Conservation (phyloP, 164 flowering plant species). For the Vitis amurensis region DNA sequence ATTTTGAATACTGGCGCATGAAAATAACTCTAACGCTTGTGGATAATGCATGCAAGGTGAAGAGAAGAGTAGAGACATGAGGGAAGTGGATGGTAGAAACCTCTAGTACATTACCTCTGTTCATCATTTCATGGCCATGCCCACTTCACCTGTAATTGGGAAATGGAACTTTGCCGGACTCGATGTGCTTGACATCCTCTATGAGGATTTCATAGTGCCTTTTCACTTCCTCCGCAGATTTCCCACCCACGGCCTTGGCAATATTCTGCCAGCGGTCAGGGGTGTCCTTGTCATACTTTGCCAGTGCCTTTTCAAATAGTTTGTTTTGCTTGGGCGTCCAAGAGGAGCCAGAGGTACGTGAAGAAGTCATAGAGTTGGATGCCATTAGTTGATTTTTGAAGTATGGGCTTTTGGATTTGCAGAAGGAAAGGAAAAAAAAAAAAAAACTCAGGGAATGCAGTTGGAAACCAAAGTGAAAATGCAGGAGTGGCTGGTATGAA, state of each 20-base stretch:
- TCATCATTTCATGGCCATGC: not conserved
- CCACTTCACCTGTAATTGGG: conserved; percentile 32
- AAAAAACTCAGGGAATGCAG: no score
- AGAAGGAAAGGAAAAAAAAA: no score
- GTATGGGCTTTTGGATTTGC: no score
- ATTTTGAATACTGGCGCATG: no score
- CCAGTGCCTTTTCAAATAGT: conserved; percentile 43
- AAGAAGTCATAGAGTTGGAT: conserved; percentile 23
- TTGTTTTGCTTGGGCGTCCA: conserved; percentile 48
- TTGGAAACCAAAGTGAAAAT: no score
- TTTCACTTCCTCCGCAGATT: conserved; percentile 46
- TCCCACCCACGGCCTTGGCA: conserved; percentile 42
- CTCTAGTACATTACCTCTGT: conserved; percentile 5
- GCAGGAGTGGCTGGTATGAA: no score
- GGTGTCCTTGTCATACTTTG: conserved; percentile 41
- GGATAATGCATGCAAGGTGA: not conserved
- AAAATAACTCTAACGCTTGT: not conserved
- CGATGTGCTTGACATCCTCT: conserved; percentile 37
- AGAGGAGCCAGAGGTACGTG: conserved; percentile 25
- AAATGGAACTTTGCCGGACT: conserved; percentile 37
- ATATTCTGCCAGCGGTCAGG: conserved; percentile 57
- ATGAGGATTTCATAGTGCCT: conserved; percentile 40
- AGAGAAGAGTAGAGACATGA: no score
- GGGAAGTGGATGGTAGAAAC: not conserved
- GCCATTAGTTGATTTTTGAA: conserved; percentile 16